Conservation (phyloP, 2,329 filamentous ascomycete species). For the Apiospora rasikravindrae region DNA sequence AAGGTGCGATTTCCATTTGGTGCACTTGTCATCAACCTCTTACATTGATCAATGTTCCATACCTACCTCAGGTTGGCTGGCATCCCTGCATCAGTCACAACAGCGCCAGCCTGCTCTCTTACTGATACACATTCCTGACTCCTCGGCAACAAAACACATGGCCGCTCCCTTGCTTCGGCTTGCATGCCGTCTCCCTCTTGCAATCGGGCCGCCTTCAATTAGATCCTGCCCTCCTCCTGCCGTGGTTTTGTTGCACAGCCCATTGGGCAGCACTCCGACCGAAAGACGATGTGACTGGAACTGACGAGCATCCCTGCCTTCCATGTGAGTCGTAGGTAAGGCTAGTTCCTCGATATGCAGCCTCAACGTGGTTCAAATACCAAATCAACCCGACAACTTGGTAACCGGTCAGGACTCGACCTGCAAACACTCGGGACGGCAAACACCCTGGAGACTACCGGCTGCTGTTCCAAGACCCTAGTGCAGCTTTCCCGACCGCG, state of each 20-base stretch:
- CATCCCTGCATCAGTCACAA: neutral
- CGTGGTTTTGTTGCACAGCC: neutral
- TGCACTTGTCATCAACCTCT: neutral
- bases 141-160: neutral
- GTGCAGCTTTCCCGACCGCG: conserved; percentile 14
- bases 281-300: neutral
- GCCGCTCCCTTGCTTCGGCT: neutral
- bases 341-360: conserved; percentile 1
- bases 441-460: neutral
- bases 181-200: neutral
- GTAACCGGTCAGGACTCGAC: neutral
- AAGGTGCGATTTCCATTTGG: neutral
- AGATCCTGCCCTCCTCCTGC: neutral
- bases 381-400: conserved; percentile 12
- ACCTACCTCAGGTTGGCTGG: too few species aligned
- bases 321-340: neutral
- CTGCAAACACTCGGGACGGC: conserved; percentile 9
- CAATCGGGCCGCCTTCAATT: neutral
- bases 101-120: neutral
- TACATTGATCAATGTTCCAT: neutral
- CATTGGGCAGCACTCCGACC: neutral
- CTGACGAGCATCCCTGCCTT: neutral
- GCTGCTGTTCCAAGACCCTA: neutral
- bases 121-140: neutral
- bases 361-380: conserved; percentile 6